Evolutionary conservation across 345 rosid genomes (phyloP).

Genomic region (Eucalyptus curtisii): DNA sequence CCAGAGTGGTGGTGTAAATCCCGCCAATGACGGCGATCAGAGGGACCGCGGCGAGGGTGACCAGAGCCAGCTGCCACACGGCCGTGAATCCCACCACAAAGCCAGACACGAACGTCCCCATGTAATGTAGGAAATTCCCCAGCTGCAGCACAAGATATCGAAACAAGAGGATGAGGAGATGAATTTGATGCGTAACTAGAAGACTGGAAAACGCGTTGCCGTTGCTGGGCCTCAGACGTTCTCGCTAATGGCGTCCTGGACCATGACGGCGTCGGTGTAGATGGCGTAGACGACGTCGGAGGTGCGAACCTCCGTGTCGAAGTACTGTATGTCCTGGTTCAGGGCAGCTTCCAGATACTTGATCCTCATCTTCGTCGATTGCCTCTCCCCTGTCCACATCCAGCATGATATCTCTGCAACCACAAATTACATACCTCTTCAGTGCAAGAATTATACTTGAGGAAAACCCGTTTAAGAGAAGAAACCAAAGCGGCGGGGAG

Average conservation of each 20-base stretch:
- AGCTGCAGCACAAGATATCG: constrained; percentile 50
- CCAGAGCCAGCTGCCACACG: constrained; percentile 93
- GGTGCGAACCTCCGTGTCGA: constrained; percentile 91
- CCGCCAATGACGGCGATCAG: constrained; percentile 93
- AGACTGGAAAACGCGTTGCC: background rate
- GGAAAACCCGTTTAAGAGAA: background rate
- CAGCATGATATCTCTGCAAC: constrained; percentile 89
- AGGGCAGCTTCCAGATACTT: constrained; percentile 91
- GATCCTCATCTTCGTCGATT: constrained; percentile 94
- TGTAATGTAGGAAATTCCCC: constrained; percentile 94
- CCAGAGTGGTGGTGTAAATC: constrained; percentile 61
- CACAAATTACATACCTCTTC: background rate
- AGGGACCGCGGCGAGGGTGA: constrained; percentile 94
- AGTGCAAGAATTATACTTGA: background rate
- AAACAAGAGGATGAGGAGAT: background rate
- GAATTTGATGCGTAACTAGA: background rate
- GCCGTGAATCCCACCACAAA: constrained; percentile 97
- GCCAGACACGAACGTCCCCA: constrained; percentile 92
- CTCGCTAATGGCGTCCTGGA: constrained; percentile 98
- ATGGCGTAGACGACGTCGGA: constrained; percentile 86
- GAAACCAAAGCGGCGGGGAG: background rate
- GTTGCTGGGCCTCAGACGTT: constrained; percentile 32
- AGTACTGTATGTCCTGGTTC: constrained; percentile 86
- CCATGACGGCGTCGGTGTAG: constrained; percentile 90
- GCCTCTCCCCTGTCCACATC: constrained; percentile 99